Percentiles rank a stretch among this genome's conserved stretches.
These are phyloP conservation scores for Chytriomyces confervae DNA, from an alignment of 192 early-diverging fungal genomes.

Conservation along the genomic window DNA sequence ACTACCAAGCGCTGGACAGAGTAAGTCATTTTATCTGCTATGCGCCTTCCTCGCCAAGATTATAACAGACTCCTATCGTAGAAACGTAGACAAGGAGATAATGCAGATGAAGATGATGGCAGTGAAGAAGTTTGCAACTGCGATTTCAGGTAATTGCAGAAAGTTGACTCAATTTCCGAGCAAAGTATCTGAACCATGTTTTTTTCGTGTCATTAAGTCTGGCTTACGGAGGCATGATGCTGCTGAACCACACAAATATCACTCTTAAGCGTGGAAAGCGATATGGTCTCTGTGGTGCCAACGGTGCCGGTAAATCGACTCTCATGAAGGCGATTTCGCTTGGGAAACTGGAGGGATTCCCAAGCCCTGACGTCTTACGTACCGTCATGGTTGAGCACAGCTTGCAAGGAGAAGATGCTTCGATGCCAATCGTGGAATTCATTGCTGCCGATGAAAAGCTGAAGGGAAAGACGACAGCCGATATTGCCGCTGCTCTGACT, in stretches of 20 bases:
- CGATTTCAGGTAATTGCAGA: conserved; percentile 47
- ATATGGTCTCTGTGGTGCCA: conserved; percentile 81
- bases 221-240: conserved; percentile 64
- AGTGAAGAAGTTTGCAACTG: conserved; percentile 62
- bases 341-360: conserved; percentile 63
- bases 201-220: conserved; percentile 32
- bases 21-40: conserved; percentile 17
- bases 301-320: conserved; percentile 83
- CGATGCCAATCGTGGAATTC: conserved; percentile 57
- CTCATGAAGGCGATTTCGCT: conserved; percentile 68
- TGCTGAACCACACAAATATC: conserved; percentile 63
- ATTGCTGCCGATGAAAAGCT: conserved; percentile 46
- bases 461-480: conserved; percentile 28
- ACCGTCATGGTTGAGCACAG: conserved; percentile 61
- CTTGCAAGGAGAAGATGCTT: conserved; percentile 55
- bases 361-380: conserved; percentile 52
- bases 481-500: conserved; percentile 44
- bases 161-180: background rate
- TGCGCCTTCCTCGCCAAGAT: background rate
- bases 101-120: conserved; percentile 56
- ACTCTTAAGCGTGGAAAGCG: conserved; percentile 74
- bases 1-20: conserved; percentile 34
- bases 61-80: conserved; percentile 26
- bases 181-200: background rate
- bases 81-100: conserved; percentile 48